Conservation (phyloP, 805 yeast species). For the Cyberlindnera misumaiensis region DNA sequence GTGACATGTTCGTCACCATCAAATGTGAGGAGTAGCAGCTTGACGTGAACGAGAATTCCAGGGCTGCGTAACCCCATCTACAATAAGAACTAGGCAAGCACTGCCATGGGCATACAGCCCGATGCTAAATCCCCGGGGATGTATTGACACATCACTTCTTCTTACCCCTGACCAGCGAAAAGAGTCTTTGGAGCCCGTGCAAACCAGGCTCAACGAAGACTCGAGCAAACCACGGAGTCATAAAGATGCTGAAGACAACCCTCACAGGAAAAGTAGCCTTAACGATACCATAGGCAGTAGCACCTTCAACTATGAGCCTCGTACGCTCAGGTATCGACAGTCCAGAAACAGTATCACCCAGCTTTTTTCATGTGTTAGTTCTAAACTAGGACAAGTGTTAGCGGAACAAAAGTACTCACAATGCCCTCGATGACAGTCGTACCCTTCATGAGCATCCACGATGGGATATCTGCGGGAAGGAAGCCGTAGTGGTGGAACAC, state of each 20-base stretch:
- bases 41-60: too few species aligned
- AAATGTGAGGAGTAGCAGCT: too few species aligned
- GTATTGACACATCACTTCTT: neutral
- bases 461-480: conserved; percentile 49
- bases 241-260: conserved; percentile 39
- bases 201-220: conserved; percentile 41
- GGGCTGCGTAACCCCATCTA: too few species aligned
- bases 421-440: conserved; percentile 48
- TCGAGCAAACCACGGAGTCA: conserved; percentile 54
- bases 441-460: conserved; percentile 56
- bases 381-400: too few species aligned
- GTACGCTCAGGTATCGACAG: conserved; percentile 44
- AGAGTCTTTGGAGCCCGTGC: conserved; percentile 7
- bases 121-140: neutral
- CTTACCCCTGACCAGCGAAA: neutral
- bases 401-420: conserved; percentile 29
- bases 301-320: conserved; percentile 59
- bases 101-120: neutral
- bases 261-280: conserved; percentile 54
- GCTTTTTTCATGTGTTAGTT: conserved; percentile 16
- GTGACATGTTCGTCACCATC: too few species aligned
- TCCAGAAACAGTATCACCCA: conserved; percentile 22
- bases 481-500: conserved; percentile 48
- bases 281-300: conserved; percentile 65
- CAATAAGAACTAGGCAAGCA: too few species aligned